Evolutionary conservation across 352 stramenopile species (phyloP).

Genomic region (Pythium graminicola): DNA sequence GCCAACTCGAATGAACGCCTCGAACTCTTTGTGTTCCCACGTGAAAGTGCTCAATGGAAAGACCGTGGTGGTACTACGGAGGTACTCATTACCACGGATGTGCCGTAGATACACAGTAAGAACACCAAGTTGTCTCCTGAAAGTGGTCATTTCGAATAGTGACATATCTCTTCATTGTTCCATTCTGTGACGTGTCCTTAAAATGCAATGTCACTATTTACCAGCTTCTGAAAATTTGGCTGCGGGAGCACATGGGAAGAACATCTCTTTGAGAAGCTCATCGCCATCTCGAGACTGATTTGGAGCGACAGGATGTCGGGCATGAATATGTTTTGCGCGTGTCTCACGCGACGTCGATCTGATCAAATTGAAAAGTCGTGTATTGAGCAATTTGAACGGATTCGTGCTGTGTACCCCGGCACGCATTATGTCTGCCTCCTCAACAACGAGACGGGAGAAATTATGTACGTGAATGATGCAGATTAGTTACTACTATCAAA

Average conservation of each 20-base stretch:
- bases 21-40: conserved; percentile 69
- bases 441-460: conserved; percentile 63
- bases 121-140: too few species aligned
- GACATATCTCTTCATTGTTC: too few species aligned
- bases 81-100: too few species aligned
- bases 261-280: not conserved
- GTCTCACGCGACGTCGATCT: conserved; percentile 55
- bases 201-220: conserved; percentile 9
- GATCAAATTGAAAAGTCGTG: conserved; percentile 49
- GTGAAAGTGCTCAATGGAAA: conserved; percentile 51
- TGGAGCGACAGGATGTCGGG: conserved; percentile 19
- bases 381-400: conserved; percentile 72
- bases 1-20: conserved; percentile 61
- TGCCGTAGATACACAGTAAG: too few species aligned
- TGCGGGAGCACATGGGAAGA: too few species aligned
- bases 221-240: conserved; percentile 16
- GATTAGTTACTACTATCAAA: not conserved
- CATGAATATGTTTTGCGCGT: conserved; percentile 68
- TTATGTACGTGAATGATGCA: conserved; percentile 46
- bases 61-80: not conserved
- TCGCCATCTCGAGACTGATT: not conserved
- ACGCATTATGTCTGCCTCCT: conserved; percentile 79
- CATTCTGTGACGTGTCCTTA: too few species aligned
- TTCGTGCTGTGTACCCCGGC: conserved; percentile 63
- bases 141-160: too few species aligned